phyloP scores from a whole-genome alignment of 2,329 filamentous ascomycete species.

The Cordyceps tenuipes region DNA sequence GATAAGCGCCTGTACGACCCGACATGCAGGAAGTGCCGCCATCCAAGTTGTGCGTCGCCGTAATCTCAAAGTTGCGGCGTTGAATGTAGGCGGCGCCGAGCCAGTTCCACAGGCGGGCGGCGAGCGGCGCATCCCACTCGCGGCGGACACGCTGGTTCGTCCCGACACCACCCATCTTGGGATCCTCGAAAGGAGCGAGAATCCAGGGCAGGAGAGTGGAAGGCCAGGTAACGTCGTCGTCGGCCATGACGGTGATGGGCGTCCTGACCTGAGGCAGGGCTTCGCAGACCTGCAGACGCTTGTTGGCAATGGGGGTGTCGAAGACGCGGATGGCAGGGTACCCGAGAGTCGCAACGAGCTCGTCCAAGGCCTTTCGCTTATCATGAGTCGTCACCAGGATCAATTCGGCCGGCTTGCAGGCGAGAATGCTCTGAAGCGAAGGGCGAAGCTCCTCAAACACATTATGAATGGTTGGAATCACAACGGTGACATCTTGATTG shows the following conservation, averaged over 20 bases:
- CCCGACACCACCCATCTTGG: slow-evolving; percentile 77
- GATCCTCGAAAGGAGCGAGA: slow-evolving; percentile 81
- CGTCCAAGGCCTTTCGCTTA: slow-evolving; percentile 61
- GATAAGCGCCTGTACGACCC: slow-evolving; percentile 86
- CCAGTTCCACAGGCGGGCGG: slow-evolving; percentile 71
- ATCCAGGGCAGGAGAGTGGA: slow-evolving; percentile 82
- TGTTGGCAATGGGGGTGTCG: slow-evolving; percentile 80
- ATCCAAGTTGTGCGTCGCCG: slow-evolving; percentile 88
- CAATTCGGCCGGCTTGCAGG: slow-evolving; percentile 60
- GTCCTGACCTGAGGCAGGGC: slow-evolving; percentile 81
- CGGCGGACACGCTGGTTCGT: slow-evolving; percentile 83
- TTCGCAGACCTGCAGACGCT: slow-evolving; percentile 86
- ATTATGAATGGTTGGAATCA: slow-evolving; percentile 87
- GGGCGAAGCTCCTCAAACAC: slow-evolving; percentile 74
- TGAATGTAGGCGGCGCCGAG: slow-evolving; percentile 88
- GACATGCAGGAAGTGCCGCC: slow-evolving; percentile 96
- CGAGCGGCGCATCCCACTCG: slow-evolving; percentile 50
- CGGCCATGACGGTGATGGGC: slow-evolving; percentile 80
- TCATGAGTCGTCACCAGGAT: slow-evolving; percentile 82
- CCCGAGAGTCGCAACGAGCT: slow-evolving; percentile 54
- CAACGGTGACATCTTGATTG: slow-evolving; percentile 80
- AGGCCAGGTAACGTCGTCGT: slow-evolving; percentile 94
- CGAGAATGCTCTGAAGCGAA: slow-evolving; percentile 70
- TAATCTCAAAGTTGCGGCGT: slow-evolving; percentile 92
- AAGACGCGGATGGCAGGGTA: slow-evolving; percentile 62